Evolutionary conservation across 495 filamentous ascomycete species (phyloP).

Genomic region (Aspergillus saccharolyticus): DNA sequence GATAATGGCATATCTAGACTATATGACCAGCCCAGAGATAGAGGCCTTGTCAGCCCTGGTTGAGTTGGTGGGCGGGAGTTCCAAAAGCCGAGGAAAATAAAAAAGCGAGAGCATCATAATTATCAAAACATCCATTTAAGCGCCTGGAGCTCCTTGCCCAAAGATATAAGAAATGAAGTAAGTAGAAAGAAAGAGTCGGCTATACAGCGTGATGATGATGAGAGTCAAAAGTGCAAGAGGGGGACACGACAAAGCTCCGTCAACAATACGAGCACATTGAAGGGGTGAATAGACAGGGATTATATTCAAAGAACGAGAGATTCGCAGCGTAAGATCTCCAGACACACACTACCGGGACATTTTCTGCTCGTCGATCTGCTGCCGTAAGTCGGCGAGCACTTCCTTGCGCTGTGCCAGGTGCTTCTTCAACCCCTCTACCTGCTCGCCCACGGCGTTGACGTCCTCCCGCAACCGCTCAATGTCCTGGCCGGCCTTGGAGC

Average conservation of each 20-base stretch:
- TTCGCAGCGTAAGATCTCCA: too few relatives aligned
- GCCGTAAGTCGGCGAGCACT: slow-evolving; percentile 38
- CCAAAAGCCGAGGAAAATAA: slow-evolving; percentile 7
- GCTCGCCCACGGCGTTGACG: slow-evolving; percentile 46
- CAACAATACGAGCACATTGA: slow-evolving; percentile 5
- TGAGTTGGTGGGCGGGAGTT: background rate
- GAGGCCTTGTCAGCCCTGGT: too few relatives aligned
- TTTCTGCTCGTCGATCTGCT: slow-evolving; percentile 46
- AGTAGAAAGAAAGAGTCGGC: slow-evolving; percentile 25
- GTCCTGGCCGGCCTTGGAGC: slow-evolving; percentile 40
- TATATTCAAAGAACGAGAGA: slow-evolving; percentile 9
- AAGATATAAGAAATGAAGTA: background rate
- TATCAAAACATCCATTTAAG: slow-evolving; percentile 25
- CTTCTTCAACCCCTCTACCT: slow-evolving; percentile 49
- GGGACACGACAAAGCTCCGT: slow-evolving; percentile 15
- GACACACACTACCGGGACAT: slow-evolving; percentile 29
- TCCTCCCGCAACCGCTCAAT: slow-evolving; percentile 40
- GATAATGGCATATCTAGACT: too few relatives aligned
- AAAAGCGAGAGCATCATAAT: background rate
- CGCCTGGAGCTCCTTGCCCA: slow-evolving; percentile 34
- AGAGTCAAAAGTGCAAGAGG: slow-evolving; percentile 11
- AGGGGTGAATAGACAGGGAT: slow-evolving; percentile 7
- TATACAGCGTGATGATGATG: slow-evolving; percentile 24
- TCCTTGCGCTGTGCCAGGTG: slow-evolving; percentile 43
- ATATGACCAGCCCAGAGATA: too few relatives aligned